Percentiles rank a stretch among this genome's conserved stretches.
Conservation (phyloP, 2,329 filamentous ascomycete genomes). For the Teratosphaeriaceae sp. region DNA sequence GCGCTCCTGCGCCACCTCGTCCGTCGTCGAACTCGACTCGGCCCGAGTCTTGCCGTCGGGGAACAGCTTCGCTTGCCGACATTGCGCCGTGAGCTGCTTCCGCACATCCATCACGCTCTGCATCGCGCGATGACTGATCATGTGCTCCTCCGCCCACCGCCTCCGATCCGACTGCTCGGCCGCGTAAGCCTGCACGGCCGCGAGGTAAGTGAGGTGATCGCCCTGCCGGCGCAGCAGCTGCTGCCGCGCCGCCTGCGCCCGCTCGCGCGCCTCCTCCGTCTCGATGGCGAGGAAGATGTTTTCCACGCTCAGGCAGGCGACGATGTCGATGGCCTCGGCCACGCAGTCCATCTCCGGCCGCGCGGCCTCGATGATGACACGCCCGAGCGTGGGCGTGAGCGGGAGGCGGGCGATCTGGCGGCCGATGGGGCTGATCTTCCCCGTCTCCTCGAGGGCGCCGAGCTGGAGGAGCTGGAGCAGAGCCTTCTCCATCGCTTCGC, state of each 20-base stretch:
- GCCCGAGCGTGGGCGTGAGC: slow-evolving; percentile 41
- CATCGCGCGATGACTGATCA: slow-evolving; percentile 59
- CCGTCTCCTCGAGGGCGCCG: slow-evolving; percentile 37
- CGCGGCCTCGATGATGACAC: slow-evolving; percentile 75
- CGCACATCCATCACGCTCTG: slow-evolving; percentile 59
- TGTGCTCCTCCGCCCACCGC: slow-evolving; percentile 52
- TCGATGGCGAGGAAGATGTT: slow-evolving; percentile 55
- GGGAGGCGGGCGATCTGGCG: slow-evolving; percentile 35
- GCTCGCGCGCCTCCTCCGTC: slow-evolving; percentile 54
- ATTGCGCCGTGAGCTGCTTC: slow-evolving; percentile 54
- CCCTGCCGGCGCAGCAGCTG: slow-evolving; percentile 55
- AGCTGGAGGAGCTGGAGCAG: slow-evolving; percentile 34
- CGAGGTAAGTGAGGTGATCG: slow-evolving; percentile 57
- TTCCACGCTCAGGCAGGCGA: slow-evolving; percentile 58
- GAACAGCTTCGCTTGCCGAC: slow-evolving; percentile 37
- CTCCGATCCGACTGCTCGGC: slow-evolving; percentile 53
- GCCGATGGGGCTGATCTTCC: slow-evolving; percentile 41
- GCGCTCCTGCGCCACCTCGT: slow-evolving; percentile 40
- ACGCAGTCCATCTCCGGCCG: slow-evolving; percentile 66
- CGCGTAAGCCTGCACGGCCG: slow-evolving; percentile 54
- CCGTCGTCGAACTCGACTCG: slow-evolving; percentile 8
- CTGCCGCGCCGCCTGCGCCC: slow-evolving; percentile 48
- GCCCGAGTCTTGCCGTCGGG: slow-evolving; percentile 12
- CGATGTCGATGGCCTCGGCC: slow-evolving; percentile 78
- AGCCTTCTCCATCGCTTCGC: slow-evolving; percentile 32